A percentile compares a stretch with the other conserved stretches of the same genome.
These are phyloP conservation scores for Polytrichum commune DNA, from an alignment of 225 moss, liverwort and hornwort genomes.

Conservation along the genomic window DNA sequence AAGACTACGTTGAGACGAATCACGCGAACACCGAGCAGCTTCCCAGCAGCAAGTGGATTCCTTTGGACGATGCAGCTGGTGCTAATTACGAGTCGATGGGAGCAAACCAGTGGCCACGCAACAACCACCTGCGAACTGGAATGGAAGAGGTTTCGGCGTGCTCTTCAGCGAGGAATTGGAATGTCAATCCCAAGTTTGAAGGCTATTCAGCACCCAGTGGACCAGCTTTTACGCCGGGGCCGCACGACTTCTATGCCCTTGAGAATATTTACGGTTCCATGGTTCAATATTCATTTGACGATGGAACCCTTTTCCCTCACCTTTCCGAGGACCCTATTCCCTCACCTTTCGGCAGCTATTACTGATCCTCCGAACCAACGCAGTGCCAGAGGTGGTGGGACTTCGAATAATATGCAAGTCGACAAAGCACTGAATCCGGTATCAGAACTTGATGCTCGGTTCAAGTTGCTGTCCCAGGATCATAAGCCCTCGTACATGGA, in stretches of 20 bases:
- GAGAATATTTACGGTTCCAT: background rate
- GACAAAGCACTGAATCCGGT: no score
- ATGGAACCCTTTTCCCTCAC: constrained; percentile 4
- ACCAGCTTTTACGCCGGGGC: no score
- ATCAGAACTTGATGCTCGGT: no score
- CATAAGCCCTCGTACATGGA: no score
- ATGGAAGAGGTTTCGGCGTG: background rate
- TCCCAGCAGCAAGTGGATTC: background rate
- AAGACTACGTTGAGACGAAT: background rate
- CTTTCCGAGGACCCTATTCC: background rate
- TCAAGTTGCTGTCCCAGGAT: no score
- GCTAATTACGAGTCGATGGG: background rate
- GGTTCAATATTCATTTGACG: background rate
- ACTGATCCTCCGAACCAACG: no score
- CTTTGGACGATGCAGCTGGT: background rate
- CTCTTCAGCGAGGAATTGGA: background rate
- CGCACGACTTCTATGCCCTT: background rate
- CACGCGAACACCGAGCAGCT: background rate
- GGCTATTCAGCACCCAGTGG: background rate
- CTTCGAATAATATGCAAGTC: no score
- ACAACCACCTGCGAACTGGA: background rate
- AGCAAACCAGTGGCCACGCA: background rate
- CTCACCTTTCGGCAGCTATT: no score
- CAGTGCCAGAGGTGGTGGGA: no score
- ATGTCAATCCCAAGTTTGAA: background rate